Evolutionary conservation across 2,329 filamentous ascomycete genomes (phyloP), one percentile per base, ranked within the genome.

Genomic region (Sporothrix inflata): DNA sequence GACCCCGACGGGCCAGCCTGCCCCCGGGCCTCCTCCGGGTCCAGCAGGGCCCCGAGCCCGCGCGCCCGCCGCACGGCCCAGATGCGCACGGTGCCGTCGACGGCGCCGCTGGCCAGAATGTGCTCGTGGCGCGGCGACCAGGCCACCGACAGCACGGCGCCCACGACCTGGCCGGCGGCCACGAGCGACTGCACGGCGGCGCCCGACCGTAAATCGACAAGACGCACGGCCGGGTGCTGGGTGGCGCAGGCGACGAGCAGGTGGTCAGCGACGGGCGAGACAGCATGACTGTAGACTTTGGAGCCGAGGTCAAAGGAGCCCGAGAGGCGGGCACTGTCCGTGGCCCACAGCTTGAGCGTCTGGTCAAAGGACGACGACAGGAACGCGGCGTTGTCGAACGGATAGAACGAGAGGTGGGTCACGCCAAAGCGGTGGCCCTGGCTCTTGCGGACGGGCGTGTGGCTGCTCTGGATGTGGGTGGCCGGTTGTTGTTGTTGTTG

Each of bases 51-150:
- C 42, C 98, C 84, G 24, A 91, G 89, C 7, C 90, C 91, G 24
- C 91, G 91, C 40, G 93, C 92, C 42, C 92, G 90, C 3, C 95
- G 87, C 34, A 98, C 88, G 79, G 98, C 95, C 91, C 95, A 98
- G 47, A 98, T 84, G 27, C 94, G 89, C 2, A 94, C 89, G 11
- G 89, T 91, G 24, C 94, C 94, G 78, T 98, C 94, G 0, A 90
- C 88, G n/a, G 93, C 92, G 0, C 93, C 94, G 68, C 92, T 95
- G 11, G 92, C 93, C 2, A 98, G 86, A 4, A 97, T 84, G 78
- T 97, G 88, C 63, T 94, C 92, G 65, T 91, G 85, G 5, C 88
- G 87, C 0, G 94, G 94, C 72, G 93, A 95, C 96, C 96, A 98
- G 4, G 90, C 87, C 0, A 92, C 85, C 0, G 90, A 88, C 5